Evolutionary conservation across 495 filamentous ascomycete genomes (phyloP), one percentile per base, ranked within the genome.

Genomic region (Tricharina praecox): DNA sequence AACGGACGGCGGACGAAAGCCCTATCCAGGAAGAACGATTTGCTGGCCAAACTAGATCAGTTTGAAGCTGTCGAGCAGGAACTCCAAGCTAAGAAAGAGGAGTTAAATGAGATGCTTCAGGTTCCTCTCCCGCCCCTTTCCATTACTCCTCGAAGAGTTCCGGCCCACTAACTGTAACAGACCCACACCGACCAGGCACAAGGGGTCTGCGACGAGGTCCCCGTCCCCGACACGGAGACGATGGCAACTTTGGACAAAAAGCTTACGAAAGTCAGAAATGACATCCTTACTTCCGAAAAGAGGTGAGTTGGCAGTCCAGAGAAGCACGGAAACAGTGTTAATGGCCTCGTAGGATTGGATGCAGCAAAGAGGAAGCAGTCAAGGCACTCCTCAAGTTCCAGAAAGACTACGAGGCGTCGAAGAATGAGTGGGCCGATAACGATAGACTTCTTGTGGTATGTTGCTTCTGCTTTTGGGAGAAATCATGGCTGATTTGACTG

Each of bases 171-270:
- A 53, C 23, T 39, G 60, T 72, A 23, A 56, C 52, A 26, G 66
- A 61, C 75, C 0, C 79, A 73, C 53, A 74, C 52, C n/a, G 59
- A 59, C 15, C 62, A 79, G 49, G 85, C 85, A 36, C 56, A 55
- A 49, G 25, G 62, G 42, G 58, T 86, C 19, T 78, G 67, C 23
- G 51, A 62, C 33, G 73, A 86, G 32, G 73, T 87, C 49, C 60
- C 70, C 9, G 70, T 94, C 40, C 73, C 77, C 33, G 66, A 71
- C 43, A 76, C 76, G n/a, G 75, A 85, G 59, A 90, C 79, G 0
- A 41, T 66, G 4, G 53, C 63, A 3, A 75, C 70, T 35, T 63
- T 95, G 3, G 74, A 81, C 33, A 70, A 65, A 39, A 82, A 80
- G 56, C 68, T 81, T 32, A 63, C 71, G 0, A 72, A 69, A 21